Conservation (phyloP, 202 grass and related monocot genomes). For the Cymbopogon flexuosus region DNA sequence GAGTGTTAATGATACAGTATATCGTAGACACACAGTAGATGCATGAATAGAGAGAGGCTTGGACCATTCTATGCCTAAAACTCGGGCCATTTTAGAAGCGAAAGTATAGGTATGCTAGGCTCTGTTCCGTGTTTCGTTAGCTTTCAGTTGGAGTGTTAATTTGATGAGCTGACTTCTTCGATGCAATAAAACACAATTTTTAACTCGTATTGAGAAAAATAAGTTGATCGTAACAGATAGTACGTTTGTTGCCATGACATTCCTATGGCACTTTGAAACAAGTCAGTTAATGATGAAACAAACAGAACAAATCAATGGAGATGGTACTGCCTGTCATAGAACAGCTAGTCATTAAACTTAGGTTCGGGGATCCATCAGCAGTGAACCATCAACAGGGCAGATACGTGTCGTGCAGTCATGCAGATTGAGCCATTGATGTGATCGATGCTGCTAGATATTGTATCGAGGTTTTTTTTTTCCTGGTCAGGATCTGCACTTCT, state of each 20-base stretch:
- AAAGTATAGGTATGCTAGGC: background rate
- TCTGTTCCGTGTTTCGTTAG: background rate
- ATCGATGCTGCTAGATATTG: background rate
- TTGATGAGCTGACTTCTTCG: background rate
- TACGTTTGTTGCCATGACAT: background rate
- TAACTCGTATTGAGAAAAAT: background rate
- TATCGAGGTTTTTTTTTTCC: too few species aligned
- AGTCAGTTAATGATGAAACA: background rate
- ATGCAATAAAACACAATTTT: background rate
- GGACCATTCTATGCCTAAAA: background rate
- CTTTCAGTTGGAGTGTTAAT: background rate
- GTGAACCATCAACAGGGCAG: background rate
- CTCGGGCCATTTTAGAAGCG: background rate
- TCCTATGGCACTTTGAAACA: background rate
- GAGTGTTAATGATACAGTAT: background rate
- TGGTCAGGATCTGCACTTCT: too few species aligned
- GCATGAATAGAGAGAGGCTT: background rate
- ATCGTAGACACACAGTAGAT: background rate
- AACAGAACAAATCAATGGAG: background rate
- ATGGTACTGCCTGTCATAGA: background rate
- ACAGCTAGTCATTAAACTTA: background rate
- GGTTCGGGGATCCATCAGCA: background rate
- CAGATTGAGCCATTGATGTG: background rate
- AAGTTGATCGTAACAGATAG: background rate
- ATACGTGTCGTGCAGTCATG: background rate